Percentiles rank a stretch among this genome's conserved stretches.
Conservation (phyloP, 1,284 basidiomycete species). For the Amylostereum areolatum region DNA sequence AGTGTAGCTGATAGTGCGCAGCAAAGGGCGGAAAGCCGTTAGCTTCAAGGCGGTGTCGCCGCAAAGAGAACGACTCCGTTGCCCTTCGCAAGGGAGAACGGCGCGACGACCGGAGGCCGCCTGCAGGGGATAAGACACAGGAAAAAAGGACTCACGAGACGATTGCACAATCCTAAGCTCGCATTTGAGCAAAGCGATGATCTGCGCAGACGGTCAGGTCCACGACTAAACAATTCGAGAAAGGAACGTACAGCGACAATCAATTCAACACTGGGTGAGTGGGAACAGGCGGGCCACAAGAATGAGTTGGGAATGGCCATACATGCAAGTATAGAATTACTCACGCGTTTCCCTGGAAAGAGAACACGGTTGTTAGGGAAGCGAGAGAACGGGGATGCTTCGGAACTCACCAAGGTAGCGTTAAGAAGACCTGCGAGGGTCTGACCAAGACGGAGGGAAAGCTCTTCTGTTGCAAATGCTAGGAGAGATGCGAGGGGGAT, state of each 20-base stretch:
- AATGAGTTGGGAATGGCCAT: neutral
- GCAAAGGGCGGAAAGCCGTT: no score
- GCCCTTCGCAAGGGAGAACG: no score
- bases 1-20: no score
- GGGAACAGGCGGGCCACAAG: neutral
- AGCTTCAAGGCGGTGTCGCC: no score
- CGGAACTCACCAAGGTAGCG: constrained; percentile 67
- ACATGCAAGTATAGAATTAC: constrained; percentile 22
- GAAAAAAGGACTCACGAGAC: constrained; percentile 48
- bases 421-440: constrained; percentile 83
- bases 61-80: no score
- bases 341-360: constrained; percentile 66
- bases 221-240: constrained; percentile 10
- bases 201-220: constrained; percentile 37
- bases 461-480: constrained; percentile 83
- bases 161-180: constrained; percentile 80
- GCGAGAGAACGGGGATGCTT: constrained; percentile 2
- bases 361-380: constrained; percentile 6
- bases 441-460: constrained; percentile 79
- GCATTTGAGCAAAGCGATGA: constrained; percentile 78
- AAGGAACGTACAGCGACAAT: constrained; percentile 62
- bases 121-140: no score
- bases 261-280: constrained; percentile 58
- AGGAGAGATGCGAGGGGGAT: constrained; percentile 76
- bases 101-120: no score